phyloP scores from a whole-genome alignment of 108 stramenopile genomes.

The Pseudonitzschia pungens region DNA sequence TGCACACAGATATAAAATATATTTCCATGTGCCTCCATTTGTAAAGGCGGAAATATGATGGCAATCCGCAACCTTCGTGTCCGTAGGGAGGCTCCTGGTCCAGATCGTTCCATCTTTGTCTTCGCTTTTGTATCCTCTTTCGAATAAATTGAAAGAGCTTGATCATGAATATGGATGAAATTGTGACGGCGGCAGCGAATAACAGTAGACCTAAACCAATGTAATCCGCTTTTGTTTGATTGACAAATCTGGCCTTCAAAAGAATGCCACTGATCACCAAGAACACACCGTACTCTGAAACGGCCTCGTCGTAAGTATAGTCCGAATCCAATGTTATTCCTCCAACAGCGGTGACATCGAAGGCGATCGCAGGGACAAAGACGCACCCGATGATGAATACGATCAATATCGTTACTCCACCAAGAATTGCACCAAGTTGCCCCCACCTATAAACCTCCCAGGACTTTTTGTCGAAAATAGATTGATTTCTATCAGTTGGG shows the following conservation, averaged over 20 bases:
- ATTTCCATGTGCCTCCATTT: conserved; percentile 82
- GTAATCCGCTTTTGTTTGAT: conserved; percentile 35
- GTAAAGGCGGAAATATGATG: conserved; percentile 39
- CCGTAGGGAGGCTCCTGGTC: conserved; percentile 20
- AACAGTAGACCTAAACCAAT: conserved; percentile 44
- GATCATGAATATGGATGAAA: conserved; percentile 25
- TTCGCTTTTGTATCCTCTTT: conserved; percentile 20
- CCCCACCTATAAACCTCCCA: conserved; percentile 28
- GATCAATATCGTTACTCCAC: conserved; percentile 31
- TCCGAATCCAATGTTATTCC: conserved; percentile 41
- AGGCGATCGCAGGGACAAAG: conserved; percentile 39
- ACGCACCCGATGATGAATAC: conserved; percentile 41
- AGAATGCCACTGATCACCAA: conserved; percentile 37
- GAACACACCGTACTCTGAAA: conserved; percentile 42
- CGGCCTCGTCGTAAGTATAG: conserved; percentile 37
- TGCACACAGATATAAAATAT: conserved; percentile 56
- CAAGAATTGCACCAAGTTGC: conserved; percentile 23
- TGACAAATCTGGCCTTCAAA: conserved; percentile 38
- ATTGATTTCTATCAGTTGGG: background rate
- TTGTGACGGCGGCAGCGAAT: conserved; percentile 25
- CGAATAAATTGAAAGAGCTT: conserved; percentile 24
- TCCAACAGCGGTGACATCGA: conserved; percentile 32
- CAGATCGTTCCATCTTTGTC: conserved; percentile 1
- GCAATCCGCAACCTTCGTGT: conserved; percentile 33
- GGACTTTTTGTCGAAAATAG: background rate